These are phyloP conservation scores for Aspergillus sp. DNA, from an alignment of 2,329 filamentous ascomycete species.

Conservation along the genomic window DNA sequence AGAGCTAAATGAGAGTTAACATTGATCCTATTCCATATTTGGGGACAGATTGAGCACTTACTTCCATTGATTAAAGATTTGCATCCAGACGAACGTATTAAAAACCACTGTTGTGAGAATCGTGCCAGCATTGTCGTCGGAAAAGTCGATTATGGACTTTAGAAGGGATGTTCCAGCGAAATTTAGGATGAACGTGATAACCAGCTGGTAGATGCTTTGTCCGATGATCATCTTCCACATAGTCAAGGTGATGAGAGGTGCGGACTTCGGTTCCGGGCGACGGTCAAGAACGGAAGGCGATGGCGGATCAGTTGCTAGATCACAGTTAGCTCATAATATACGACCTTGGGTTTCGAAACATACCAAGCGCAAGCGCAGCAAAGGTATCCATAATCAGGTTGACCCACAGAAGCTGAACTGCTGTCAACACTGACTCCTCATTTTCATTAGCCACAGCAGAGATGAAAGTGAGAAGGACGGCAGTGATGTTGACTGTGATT, in stretches of 20 bases:
- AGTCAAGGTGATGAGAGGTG: constrained; percentile 46
- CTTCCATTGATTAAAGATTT: constrained; percentile 53
- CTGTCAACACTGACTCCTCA: constrained; percentile 61
- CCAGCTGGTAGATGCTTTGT: constrained; percentile 44
- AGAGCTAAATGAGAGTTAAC: constrained; percentile 18
- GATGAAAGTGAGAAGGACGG: constrained; percentile 64
- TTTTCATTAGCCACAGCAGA: constrained; percentile 59
- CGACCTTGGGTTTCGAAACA: neutral
- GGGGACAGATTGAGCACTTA: neutral
- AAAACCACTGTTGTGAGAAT: constrained; percentile 42
- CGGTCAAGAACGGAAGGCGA: constrained; percentile 58
- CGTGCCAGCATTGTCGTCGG: constrained; percentile 17
- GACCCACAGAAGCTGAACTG: constrained; percentile 68
- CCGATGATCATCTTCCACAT: constrained; percentile 51
- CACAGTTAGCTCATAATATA: neutral
- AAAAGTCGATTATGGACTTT: constrained; percentile 24
- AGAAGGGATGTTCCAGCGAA: constrained; percentile 40
- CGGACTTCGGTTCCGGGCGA: constrained; percentile 47
- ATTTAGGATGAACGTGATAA: constrained; percentile 48
- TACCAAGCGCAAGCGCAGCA: constrained; percentile 59
- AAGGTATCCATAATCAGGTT: constrained; percentile 72
- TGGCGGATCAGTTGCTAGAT: constrained; percentile 60
- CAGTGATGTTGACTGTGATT: constrained; percentile 64
- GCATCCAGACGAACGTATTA: constrained; percentile 50
- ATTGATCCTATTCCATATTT: neutral